These are phyloP conservation scores for Perkinsus olseni DNA, from an alignment of 169 alveolate species.

Conservation along the genomic window DNA sequence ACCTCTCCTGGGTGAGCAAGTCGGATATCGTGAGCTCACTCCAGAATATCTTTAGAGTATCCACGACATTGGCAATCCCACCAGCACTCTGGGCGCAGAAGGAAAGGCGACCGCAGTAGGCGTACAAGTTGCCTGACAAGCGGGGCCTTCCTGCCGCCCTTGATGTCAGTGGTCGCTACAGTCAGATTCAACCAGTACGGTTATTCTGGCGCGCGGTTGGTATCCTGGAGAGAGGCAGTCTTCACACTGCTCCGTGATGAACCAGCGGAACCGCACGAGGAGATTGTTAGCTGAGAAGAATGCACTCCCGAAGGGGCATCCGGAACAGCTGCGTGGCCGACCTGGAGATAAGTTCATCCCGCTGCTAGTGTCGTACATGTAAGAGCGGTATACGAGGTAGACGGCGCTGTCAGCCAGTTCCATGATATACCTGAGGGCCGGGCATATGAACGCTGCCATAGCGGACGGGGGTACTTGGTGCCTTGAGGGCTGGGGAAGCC, in stretches of 20 bases:
- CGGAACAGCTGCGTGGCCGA: neutral
- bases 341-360: neutral
- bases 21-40: neutral
- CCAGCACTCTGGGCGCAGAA: neutral
- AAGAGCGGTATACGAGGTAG: neutral
- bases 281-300: neutral
- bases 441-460: no score
- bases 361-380: neutral
- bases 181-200: neutral
- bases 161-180: neutral
- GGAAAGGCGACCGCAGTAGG: neutral
- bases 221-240: neutral
- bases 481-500: neutral
- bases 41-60: neutral
- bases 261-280: neutral
- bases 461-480: neutral
- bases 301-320: neutral
- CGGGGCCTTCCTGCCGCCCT: neutral
- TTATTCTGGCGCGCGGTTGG: neutral
- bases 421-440: neutral
- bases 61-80: neutral
- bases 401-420: neutral
- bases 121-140: neutral
- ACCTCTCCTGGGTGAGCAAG: neutral
- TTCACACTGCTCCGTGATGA: neutral